Evolutionary conservation across 805 yeast species (phyloP).

Genomic region (Kuraishia ogatae): DNA sequence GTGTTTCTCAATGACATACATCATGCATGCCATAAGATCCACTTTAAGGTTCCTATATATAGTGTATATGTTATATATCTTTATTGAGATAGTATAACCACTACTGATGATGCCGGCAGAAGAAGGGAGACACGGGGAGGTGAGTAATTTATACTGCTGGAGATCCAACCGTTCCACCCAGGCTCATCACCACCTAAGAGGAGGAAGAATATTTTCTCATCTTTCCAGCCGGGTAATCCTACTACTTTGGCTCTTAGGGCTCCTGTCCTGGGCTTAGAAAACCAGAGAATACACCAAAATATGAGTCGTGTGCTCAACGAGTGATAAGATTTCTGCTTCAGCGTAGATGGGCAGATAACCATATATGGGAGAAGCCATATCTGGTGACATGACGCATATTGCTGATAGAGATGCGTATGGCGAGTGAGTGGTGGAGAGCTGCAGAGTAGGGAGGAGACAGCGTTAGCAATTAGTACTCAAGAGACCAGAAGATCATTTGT

Average conservation of each 20-base stretch:
- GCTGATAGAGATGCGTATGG: too few species aligned
- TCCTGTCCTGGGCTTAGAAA: neutral
- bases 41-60: slow-evolving; percentile 34
- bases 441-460: too few species aligned
- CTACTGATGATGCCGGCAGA: slow-evolving; percentile 55
- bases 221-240: neutral
- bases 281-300: neutral
- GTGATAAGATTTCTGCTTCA: neutral
- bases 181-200: neutral
- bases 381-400: neutral
- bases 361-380: neutral
- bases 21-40: slow-evolving; percentile 29
- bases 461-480: too few species aligned
- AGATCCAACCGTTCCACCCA: neutral
- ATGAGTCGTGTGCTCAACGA: neutral
- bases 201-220: neutral
- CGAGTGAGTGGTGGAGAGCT: too few species aligned
- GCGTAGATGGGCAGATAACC: neutral
- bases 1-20: slow-evolving; percentile 32
- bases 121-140: slow-evolving; percentile 24
- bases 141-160: neutral
- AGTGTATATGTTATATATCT: slow-evolving; percentile 48
- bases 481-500: too few species aligned
- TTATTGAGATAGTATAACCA: slow-evolving; percentile 67
- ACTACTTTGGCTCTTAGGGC: neutral